phyloP scores from a whole-genome alignment of 1,284 basidiomycete genomes.

The Thelephora terrestris region DNA sequence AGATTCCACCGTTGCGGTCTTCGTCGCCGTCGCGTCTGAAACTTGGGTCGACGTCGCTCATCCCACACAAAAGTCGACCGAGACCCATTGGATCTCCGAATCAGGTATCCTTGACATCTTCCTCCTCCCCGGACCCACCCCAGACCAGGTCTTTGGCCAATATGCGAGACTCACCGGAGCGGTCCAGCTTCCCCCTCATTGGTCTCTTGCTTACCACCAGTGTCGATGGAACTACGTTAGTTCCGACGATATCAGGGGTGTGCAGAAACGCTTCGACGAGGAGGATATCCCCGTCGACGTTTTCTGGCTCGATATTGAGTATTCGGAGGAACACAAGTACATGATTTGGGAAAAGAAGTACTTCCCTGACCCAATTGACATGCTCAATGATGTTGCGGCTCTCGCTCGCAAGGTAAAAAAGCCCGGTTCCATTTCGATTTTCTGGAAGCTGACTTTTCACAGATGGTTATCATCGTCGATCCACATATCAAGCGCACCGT shows the following conservation, averaged over 20 bases:
- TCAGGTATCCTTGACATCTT: conserved; percentile 94
- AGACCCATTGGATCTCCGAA: conserved; percentile 96
- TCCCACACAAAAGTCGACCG: conserved; percentile 50
- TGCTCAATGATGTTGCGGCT: conserved; percentile 85
- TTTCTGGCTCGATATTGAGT: conserved; percentile 98
- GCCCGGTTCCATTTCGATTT: not conserved
- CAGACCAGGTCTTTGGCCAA: conserved; percentile 75
- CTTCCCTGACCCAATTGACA: conserved; percentile 91
- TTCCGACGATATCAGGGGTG: conserved; percentile 81
- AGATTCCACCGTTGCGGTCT: conserved; percentile 80
- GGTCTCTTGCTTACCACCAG: conserved; percentile 93
- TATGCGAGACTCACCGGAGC: conserved; percentile 83
- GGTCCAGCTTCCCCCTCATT: conserved; percentile 80
- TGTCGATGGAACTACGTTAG: conserved; percentile 98
- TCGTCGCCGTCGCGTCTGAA: conserved; percentile 88
- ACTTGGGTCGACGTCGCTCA: conserved; percentile 91
- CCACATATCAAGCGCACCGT: conserved; percentile 87
- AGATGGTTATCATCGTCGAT: conserved; percentile 98
- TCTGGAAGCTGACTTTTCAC: conserved; percentile 3
- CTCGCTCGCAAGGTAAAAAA: conserved; percentile 70
- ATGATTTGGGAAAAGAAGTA: conserved; percentile 92
- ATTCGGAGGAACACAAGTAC: conserved; percentile 91
- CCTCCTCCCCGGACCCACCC: conserved; percentile 83
- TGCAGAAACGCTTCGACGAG: conserved; percentile 84
- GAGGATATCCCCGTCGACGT: conserved; percentile 94